Base-by-base conservation (phyloP, 768 basidiomycete species). In the Trametes cinnabarina region DNA sequence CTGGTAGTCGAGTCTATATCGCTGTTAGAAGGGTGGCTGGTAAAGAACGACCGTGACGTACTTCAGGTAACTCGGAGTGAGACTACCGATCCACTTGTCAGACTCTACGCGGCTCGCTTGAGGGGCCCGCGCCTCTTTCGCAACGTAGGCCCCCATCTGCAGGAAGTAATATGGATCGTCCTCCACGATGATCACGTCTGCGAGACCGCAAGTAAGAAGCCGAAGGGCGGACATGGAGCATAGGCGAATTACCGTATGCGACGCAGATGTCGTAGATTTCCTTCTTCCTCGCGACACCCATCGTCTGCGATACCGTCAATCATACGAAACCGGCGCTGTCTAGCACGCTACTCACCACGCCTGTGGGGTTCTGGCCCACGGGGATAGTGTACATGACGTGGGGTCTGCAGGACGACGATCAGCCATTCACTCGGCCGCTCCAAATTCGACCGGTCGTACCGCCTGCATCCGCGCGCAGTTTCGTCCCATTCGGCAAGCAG, bases 91-190 rank as follows among this genome's bases (percentile, higher is more conserved):
- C 69, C 78, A 88, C 42, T 65, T 67, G 34, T 76, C 77, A 22
- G 77, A 75, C 58, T 51, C 59, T 4, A 55, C 10, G 37, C 40
- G 42, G 28, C 58, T 49, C n/a, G 54, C 53, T 20, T 48, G 51
- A 3, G 46, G 51, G 52, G 58, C 59, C 20, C 74, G 76, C 28
- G 71, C 71, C 26, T 63, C 60, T 58, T 81, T 81, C 5, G 76
- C 79, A 7, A 76, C 66, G 68, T 87, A 90, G 2, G 71, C 60
- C 0, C 80, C 82, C 60, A 83, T 72, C 67, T 90, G 88, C 22
- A 91, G 74, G 74, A 90, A 88, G 71, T 82, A 85, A 70, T 92
- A 91, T 3, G 91, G 90, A 71, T 92, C 90, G 64, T 93, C 90
- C 74, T 92, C 90, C 52, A 88, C 83, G 58, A 90, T 90, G 63